Percentiles rank a stretch among this genome's conserved stretches.
Conservation (phyloP, 2,329 filamentous ascomycete genomes). For the Colletotrichum sansevieriae region DNA sequence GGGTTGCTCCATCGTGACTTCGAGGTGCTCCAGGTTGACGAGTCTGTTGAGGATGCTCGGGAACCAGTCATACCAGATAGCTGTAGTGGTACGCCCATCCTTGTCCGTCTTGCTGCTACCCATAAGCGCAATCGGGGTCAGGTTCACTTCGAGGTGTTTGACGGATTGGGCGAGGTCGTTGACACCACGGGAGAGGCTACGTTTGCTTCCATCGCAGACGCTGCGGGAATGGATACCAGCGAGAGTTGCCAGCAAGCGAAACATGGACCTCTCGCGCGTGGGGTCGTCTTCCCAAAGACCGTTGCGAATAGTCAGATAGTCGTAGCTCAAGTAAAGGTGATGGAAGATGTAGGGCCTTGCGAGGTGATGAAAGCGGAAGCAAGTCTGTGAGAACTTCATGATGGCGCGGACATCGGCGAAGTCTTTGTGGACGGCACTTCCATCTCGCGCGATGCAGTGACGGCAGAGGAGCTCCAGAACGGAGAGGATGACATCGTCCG, state of each 20-base stretch:
- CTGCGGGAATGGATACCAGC: neutral
- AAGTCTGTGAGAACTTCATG: conserved; percentile 1
- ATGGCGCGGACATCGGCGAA: neutral
- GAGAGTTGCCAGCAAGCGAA: neutral
- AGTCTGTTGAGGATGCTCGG: neutral
- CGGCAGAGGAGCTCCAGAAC: neutral
- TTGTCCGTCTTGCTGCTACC: neutral
- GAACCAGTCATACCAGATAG: neutral
- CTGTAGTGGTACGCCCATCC: rapidly evolving
- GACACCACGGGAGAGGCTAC: neutral
- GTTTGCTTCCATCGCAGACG: neutral
- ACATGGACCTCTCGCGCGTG: neutral
- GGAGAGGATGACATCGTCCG: neutral
- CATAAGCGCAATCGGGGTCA: neutral
- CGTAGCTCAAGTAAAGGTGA: neutral
- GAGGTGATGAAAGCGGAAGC: neutral
- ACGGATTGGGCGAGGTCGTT: neutral
- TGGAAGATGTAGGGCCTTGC: conserved; percentile 2
- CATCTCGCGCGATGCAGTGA: neutral
- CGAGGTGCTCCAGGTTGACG: neutral
- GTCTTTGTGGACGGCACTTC: neutral
- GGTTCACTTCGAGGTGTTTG: neutral
- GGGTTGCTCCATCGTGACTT: neutral
- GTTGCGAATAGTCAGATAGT: neutral
- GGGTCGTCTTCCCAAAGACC: rapidly evolving